phyloP scores from a whole-genome alignment of 805 yeast species.

The Metschnikowia proteae region DNA sequence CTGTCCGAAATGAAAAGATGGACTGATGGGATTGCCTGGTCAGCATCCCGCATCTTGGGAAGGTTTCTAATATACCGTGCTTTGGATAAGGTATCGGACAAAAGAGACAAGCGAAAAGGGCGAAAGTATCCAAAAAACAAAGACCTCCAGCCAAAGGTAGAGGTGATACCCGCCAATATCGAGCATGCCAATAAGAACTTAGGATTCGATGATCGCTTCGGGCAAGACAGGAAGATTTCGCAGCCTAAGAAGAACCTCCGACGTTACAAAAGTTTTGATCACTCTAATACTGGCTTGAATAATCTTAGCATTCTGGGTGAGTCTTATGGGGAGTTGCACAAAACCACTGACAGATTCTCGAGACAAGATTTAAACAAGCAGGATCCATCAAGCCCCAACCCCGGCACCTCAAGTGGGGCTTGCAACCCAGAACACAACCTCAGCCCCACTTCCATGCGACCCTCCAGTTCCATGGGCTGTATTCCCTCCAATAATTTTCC shows the following conservation, averaged over 20 bases:
- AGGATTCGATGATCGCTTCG: not conserved
- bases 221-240: not conserved
- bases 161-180: not conserved
- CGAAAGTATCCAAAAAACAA: conserved; percentile 19
- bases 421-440: not conserved
- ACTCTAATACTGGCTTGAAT: not conserved
- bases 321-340: not conserved
- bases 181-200: conserved; percentile 6
- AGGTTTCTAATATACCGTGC: conserved; percentile 82
- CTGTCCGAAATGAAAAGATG: conserved; percentile 82
- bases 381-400: not conserved
- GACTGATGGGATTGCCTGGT: conserved; percentile 97
- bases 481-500: not conserved
- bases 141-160: not conserved
- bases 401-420: not conserved
- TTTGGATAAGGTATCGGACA: conserved; percentile 31
- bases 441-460: not conserved
- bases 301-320: not conserved
- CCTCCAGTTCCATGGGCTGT: not conserved
- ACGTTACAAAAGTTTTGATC: not conserved
- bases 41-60: conserved; percentile 85
- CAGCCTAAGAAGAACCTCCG: not conserved
- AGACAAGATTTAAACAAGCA: not conserved
- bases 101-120: conserved; percentile 40
- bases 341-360: not conserved